Evolutionary conservation across 2,329 filamentous ascomycete genomes (phyloP), one percentile per base, ranked within the genome.

Genomic region (Beauveria bassiana): DNA sequence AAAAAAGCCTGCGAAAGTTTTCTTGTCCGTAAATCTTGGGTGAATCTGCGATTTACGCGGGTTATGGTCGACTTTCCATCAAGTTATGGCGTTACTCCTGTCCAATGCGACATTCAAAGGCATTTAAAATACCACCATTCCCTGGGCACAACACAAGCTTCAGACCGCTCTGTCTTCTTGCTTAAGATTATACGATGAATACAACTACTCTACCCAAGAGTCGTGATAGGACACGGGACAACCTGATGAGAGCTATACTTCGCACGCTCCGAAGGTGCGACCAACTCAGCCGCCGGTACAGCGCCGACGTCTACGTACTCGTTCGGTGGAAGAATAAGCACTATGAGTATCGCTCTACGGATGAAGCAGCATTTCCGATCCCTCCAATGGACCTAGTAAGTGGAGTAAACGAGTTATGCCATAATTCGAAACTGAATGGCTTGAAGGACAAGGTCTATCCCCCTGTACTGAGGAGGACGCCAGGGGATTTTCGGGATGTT

Each of bases 171-270:
- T 26, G 24, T 26, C 3, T 26, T 26, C 5, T 26, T 3, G 24
- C 24, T 3, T 26, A 3, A 42, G 26, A 53, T 28, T 8, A n/a
- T 55, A 28, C 26, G 16, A 45, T 42, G 22, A 16, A 55, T 43
- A 20, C 14, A 45, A 20, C 45, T 26, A 55, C 20, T 45, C 52
- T 45, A 43, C 52, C 52, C 24, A 43, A 43, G 34, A 55, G 24
- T 38, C 38, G 52, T 55, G 52, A 55, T 31, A 55, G 52, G 52
- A 55, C 40, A 45, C 43, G 34, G 52, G 52, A 55, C 22, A 42
- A 55, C 22, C 22, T 55, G 16, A 38, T 55, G 20, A 55, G 52
- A 31, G 52, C 52, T 43, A 20, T 42, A 38, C 52, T 55, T 55
- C 52, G 52, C 22, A 43, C 34, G 38, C 52, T 55, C 12, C 52